Evolutionary conservation across 352 stramenopile genomes (phyloP), one percentile per base, ranked within the genome.

Genomic region (Phytophthora litchii): DNA sequence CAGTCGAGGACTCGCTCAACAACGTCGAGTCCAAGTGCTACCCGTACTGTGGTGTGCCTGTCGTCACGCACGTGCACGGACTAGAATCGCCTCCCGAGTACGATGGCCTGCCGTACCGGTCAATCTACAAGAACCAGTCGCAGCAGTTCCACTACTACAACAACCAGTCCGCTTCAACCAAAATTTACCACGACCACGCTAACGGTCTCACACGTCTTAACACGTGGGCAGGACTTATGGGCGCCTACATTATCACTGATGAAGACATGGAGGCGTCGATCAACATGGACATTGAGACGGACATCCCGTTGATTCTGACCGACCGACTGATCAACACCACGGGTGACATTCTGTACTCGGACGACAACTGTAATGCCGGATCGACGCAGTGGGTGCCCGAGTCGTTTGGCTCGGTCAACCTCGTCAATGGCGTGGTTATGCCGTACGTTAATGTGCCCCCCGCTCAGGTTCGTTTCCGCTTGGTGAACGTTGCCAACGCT

Each of bases 381-480:
- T 63, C 60, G 10, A 83, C 67, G 2, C 31, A 61, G 43, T 88
- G 78, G 78, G 67, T 88, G 3, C 73, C 78, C 14, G 75, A 86
- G 64, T 80, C 75, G 3, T 87, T 78, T 41, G 77, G 77, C 38
- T 72, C 54, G 0, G 62, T 83, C 21, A 88, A 88, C 64, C 41
- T 70, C 4, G 70, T 88, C 25, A 88, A 88, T 56, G 78, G 75
- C 13, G 70, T 83, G 1, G 47, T 86, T n/a, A 89, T 88, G 53
- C 80, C 78, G 12, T 91, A 84, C 62, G 36, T 89, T 2, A 75
- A 88, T 34, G 68, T 92, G 10, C 83, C 80, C 0, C 68, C 74
- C 16, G 75, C 77, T 16, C 83, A 90, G 34, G 79, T 88, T 3
- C 83, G 83, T 31, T 89, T 92, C 60, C 83, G 83, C 27, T 19